These are phyloP conservation scores for Silene coronaria DNA, from an alignment of 179 eudicot species.

Conservation along the genomic window DNA sequence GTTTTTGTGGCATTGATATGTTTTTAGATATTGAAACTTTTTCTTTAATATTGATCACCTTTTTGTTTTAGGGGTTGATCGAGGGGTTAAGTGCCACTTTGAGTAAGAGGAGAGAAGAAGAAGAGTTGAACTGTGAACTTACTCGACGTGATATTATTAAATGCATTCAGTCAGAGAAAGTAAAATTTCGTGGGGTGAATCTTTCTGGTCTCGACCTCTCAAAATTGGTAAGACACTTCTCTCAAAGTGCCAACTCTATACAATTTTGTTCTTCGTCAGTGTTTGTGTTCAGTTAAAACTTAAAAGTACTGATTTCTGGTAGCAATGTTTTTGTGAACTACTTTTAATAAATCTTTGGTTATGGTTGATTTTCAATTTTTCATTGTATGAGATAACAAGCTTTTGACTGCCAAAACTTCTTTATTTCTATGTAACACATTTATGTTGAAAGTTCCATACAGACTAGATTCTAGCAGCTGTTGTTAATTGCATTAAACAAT, in stretches of 20 bases:
- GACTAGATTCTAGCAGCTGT: neutral
- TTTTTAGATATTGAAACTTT: neutral
- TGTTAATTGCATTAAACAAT: neutral
- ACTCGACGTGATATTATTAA: constrained; percentile 81
- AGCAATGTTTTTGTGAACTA: neutral
- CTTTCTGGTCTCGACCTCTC: constrained; percentile 94
- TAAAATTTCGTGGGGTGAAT: constrained; percentile 84
- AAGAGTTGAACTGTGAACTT: constrained; percentile 58
- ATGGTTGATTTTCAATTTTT: neutral
- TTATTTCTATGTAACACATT: neutral
- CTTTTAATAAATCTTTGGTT: neutral
- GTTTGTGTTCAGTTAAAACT: neutral
- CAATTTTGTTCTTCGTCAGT: neutral
- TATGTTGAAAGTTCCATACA: neutral
- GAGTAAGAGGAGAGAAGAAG: constrained; percentile 61
- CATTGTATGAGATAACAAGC: neutral
- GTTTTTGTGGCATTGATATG: neutral
- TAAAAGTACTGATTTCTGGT: neutral
- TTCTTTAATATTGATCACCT: neutral
- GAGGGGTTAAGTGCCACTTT: constrained; percentile 55
- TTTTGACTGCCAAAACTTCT: neutral
- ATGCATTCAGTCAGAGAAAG: constrained; percentile 83
- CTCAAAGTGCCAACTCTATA: neutral
- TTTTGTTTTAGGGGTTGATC: constrained; percentile 51
- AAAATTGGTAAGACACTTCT: constrained; percentile 59